Evolutionary conservation across 345 rosid genomes (phyloP).

Genomic region (Salix dunnii): DNA sequence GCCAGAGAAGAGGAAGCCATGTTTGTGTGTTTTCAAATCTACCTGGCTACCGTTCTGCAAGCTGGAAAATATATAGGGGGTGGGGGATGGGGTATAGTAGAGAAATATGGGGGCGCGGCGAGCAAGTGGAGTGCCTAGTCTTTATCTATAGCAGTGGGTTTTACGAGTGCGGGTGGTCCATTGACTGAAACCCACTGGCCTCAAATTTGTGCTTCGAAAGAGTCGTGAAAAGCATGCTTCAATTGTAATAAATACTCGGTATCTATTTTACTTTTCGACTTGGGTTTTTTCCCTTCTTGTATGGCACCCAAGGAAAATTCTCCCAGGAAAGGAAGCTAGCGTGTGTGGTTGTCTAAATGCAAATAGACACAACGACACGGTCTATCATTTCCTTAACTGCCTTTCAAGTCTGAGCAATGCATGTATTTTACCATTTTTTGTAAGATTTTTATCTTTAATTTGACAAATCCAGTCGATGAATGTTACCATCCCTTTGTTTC

Average conservation of each 20-base stretch:
- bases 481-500: not conserved
- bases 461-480: not conserved
- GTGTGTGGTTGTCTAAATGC: not conserved
- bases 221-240: conserved; percentile 1
- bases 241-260: not conserved
- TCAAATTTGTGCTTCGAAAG: not conserved
- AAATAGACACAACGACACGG: not conserved
- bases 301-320: not conserved
- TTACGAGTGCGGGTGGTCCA: not conserved
- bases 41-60: not conserved
- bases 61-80: no score
- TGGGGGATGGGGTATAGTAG: not conserved
- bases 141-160: not conserved
- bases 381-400: not conserved
- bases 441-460: not conserved
- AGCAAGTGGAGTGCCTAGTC: not conserved
- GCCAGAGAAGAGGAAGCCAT: conserved; percentile 37
- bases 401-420: not conserved
- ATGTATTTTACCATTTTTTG: not conserved
- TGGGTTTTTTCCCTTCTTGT: not conserved
- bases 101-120: not conserved
- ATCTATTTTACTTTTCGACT: not conserved
- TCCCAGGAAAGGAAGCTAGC: not conserved
- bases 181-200: not conserved
- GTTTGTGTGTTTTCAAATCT: not conserved